phyloP scores from a whole-genome alignment of 2,329 filamentous ascomycete genomes.

The Colletotrichum sp. region DNA sequence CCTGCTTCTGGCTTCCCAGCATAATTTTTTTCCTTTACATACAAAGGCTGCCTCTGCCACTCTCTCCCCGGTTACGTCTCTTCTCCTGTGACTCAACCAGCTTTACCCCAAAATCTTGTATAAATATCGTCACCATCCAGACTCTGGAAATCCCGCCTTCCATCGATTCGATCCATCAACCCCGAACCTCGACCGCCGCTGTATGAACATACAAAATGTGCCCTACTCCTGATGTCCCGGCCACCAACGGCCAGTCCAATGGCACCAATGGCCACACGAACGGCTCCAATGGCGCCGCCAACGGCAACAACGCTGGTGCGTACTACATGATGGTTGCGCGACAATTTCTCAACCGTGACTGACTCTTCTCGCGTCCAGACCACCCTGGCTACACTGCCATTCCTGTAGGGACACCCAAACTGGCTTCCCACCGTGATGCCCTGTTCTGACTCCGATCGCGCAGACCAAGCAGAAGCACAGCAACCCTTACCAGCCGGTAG shows the following conservation, averaged over 20 bases:
- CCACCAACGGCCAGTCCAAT: conserved; percentile 20
- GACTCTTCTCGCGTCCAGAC: conserved; percentile 3
- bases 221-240: conserved; percentile 21
- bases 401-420: background rate
- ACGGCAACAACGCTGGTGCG: conserved; percentile 15
- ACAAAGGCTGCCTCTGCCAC: background rate
- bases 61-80: background rate
- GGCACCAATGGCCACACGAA: conserved; percentile 19
- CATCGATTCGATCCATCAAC: background rate
- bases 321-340: background rate
- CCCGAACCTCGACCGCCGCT: background rate
- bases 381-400: conserved; percentile 21
- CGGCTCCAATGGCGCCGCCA: conserved; percentile 13
- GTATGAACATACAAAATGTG: conserved; percentile 20
- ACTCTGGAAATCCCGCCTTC: background rate
- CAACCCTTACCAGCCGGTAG: conserved; percentile 67
- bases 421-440: background rate
- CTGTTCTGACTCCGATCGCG: background rate
- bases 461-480: conserved; percentile 24
- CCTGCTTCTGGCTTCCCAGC: conserved; percentile 4
- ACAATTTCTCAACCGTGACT: background rate
- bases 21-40: background rate
- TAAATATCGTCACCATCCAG: conserved; percentile 1
- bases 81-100: conserved; percentile 18
- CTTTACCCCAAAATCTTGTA: background rate